These are phyloP conservation scores for Obelidium mucronatum DNA, from an alignment of 192 early-diverging fungal genomes.

Conservation along the genomic window DNA sequence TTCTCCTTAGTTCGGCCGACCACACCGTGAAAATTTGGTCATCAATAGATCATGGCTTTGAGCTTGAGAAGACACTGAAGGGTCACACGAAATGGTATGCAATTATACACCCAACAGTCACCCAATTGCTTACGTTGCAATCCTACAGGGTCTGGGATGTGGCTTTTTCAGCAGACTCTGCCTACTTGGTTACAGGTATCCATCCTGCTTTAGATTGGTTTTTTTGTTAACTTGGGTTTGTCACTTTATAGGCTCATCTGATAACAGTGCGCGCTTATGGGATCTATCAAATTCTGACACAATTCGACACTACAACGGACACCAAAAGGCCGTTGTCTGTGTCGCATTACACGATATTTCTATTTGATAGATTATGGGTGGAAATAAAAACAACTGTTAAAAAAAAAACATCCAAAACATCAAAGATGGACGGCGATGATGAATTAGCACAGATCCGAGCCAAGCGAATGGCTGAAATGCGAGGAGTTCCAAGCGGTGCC, in stretches of 20 bases:
- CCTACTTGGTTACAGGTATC: constrained; percentile 82
- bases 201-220: constrained; percentile 10
- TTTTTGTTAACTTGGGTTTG: no score
- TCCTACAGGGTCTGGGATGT: constrained; percentile 82
- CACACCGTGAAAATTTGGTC: constrained; percentile 86
- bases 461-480: constrained; percentile 69
- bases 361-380: constrained; percentile 25
- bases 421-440: constrained; percentile 66
- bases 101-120: background rate
- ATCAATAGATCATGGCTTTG: constrained; percentile 58
- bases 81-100: constrained; percentile 80
- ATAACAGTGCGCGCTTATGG: constrained; percentile 85
- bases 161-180: constrained; percentile 90
- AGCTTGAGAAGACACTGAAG: constrained; percentile 75
- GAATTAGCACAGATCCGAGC: constrained; percentile 81
- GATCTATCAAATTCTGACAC: constrained; percentile 79
- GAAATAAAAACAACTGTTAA: background rate
- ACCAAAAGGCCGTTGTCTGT: constrained; percentile 88
- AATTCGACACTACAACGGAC: constrained; percentile 87
- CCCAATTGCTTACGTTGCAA: background rate
- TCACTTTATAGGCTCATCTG: constrained; percentile 70
- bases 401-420: background rate
- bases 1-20: constrained; percentile 85
- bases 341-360: constrained; percentile 84
- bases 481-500: constrained; percentile 46